A percentile compares a stretch with the other conserved stretches of the same genome.
These are phyloP conservation scores for Cercospora nicotianae DNA, from an alignment of 2,329 filamentous ascomycete species.

Conservation along the genomic window DNA sequence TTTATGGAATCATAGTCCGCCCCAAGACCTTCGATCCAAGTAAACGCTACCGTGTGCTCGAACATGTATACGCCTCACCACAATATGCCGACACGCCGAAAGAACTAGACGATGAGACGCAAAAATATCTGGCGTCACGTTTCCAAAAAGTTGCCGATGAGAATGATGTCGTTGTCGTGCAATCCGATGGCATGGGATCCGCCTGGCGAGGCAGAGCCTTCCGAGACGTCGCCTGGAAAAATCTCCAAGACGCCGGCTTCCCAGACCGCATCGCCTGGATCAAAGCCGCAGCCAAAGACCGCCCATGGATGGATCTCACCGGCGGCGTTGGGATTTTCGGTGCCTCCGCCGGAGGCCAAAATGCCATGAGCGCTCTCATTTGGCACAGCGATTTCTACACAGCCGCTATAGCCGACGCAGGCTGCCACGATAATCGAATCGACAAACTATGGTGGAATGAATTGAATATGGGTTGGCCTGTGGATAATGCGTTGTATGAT, in stretches of 20 bases:
- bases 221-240: constrained; percentile 6
- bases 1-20: constrained; percentile 11
- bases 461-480: constrained; percentile 8
- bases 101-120: neutral
- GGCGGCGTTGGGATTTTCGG: constrained; percentile 12
- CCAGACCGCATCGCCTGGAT: constrained; percentile 16
- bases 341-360: constrained; percentile 9
- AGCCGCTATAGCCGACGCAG: constrained; percentile 11
- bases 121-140: neutral
- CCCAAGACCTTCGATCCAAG: constrained; percentile 2
- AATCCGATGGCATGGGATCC: constrained; percentile 14
- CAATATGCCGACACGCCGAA: neutral
- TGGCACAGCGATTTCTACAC: constrained; percentile 16
- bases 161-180: constrained; percentile 7
- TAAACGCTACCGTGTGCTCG: constrained; percentile 11
- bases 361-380: constrained; percentile 9
- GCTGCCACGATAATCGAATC: constrained; percentile 14
- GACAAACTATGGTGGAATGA: constrained; percentile 17
- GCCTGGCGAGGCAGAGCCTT: constrained; percentile 14
- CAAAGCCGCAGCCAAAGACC: constrained; percentile 7
- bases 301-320: constrained; percentile 13
- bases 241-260: constrained; percentile 14
- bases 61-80: constrained; percentile 10
- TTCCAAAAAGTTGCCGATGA: constrained; percentile 10
- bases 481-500: constrained; percentile 9